phyloP scores from a whole-genome alignment of 1,284 basidiomycete genomes.

The Puccinia hordei region DNA sequence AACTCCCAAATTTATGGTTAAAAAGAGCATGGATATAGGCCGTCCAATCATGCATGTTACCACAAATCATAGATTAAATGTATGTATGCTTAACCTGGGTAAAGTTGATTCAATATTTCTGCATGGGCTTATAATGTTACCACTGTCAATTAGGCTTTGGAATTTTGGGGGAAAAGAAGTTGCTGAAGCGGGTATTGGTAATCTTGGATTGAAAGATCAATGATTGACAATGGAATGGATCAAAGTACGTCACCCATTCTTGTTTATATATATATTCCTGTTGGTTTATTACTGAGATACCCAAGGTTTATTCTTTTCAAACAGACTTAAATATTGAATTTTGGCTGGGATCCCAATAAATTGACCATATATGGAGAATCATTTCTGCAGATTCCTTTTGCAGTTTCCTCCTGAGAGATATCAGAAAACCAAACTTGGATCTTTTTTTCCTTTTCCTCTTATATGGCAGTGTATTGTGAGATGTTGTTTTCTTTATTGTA shows the following conservation, averaged over 20 bases:
- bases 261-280: background rate
- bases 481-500: too few relatives aligned
- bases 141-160: slow-evolving; percentile 58
- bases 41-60: slow-evolving; percentile 66
- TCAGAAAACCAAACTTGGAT: background rate
- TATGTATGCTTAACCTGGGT: background rate
- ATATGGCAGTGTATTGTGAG: too few relatives aligned
- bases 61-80: slow-evolving; percentile 65
- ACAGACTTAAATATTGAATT: slow-evolving; percentile 57
- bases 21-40: slow-evolving; percentile 63
- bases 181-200: slow-evolving; percentile 63
- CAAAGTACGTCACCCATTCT: slow-evolving; percentile 26
- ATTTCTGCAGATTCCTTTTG: slow-evolving; percentile 10
- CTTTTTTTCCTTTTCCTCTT: too few relatives aligned
- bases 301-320: slow-evolving; percentile 56
- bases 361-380: slow-evolving; percentile 56
- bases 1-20: slow-evolving; percentile 60
- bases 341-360: slow-evolving; percentile 59
- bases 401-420: background rate
- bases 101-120: background rate
- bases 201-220: slow-evolving; percentile 62
- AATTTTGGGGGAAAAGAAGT: slow-evolving; percentile 65
- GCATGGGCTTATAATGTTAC: background rate
- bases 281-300: background rate
- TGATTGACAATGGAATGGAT: slow-evolving; percentile 57